phyloP scores from a whole-genome alignment of 2,329 filamentous ascomycete genomes.

The Canariomyces notabilis region DNA sequence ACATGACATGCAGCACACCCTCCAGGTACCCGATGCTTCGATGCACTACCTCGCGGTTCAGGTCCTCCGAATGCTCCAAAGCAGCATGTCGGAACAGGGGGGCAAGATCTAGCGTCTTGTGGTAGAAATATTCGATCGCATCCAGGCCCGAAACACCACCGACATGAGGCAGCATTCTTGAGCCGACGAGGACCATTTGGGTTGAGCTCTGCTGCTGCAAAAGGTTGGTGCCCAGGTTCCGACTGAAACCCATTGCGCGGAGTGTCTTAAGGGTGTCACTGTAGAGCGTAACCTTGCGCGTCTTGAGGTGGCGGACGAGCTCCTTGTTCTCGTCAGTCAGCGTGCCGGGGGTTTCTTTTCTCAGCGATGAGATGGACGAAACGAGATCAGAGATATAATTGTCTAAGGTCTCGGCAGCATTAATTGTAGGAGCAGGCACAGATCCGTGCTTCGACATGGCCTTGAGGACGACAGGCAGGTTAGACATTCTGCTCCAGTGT shows the following conservation, averaged over 20 bases:
- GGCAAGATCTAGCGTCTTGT: conserved; percentile 71
- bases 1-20: conserved; percentile 64
- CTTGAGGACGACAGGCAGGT: conserved; percentile 62
- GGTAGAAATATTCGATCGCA: conserved; percentile 66
- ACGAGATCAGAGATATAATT: conserved; percentile 65
- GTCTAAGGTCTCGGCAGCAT: conserved; percentile 56
- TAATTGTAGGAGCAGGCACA: conserved; percentile 46
- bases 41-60: conserved; percentile 73
- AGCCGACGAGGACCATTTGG: conserved; percentile 61
- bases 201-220: conserved; percentile 69
- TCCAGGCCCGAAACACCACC: conserved; percentile 27
- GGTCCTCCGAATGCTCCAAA: conserved; percentile 74
- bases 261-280: conserved; percentile 80
- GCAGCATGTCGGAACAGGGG: conserved; percentile 61
- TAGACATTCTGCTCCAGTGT: conserved; percentile 60
- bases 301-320: conserved; percentile 81
- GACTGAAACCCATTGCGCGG: conserved; percentile 82
- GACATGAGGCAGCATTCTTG: conserved; percentile 36
- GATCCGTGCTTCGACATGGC: conserved; percentile 65
- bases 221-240: conserved; percentile 70
- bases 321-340: conserved; percentile 84
- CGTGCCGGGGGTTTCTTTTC: conserved; percentile 74
- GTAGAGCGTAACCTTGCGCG: conserved; percentile 82
- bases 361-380: conserved; percentile 65
- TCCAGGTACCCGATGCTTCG: conserved; percentile 84